Percentiles rank a stretch among this genome's conserved stretches.
phyloP scores from a whole-genome alignment of 2,329 filamentous ascomycete species.

The Aaosphaeria arxii region DNA sequence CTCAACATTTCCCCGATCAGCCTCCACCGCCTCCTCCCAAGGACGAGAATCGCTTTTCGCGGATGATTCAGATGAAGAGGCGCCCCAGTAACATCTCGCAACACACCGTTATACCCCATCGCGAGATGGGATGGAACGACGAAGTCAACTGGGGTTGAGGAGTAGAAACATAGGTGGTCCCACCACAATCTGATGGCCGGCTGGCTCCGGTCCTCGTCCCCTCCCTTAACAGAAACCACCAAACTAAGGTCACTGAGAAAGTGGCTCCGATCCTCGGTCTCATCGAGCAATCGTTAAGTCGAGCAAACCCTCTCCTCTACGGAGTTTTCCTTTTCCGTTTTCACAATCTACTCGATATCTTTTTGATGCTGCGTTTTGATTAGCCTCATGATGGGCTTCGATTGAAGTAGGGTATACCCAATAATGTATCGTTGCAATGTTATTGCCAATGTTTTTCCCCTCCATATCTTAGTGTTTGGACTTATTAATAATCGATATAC shows the following conservation, averaged over 20 bases:
- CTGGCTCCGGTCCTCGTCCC: slow-evolving; percentile 23
- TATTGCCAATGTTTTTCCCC: slow-evolving; percentile 8
- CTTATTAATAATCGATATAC: slow-evolving; percentile 1
- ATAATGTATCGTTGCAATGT: slow-evolving; percentile 30
- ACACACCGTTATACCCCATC: slow-evolving; percentile 28
- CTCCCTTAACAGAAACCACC: slow-evolving; percentile 18
- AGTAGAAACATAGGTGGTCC: not conserved
- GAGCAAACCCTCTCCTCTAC: slow-evolving; percentile 37
- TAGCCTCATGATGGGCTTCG: slow-evolving; percentile 8
- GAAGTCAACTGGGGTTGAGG: slow-evolving; percentile 33
- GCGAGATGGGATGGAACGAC: slow-evolving; percentile 34
- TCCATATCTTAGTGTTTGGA: slow-evolving; percentile 8
- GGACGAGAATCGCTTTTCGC: slow-evolving; percentile 33
- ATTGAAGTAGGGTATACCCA: slow-evolving; percentile 29
- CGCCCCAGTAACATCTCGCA: slow-evolving; percentile 37
- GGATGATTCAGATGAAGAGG: slow-evolving; percentile 33
- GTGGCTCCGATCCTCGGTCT: slow-evolving; percentile 37
- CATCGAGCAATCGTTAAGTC: slow-evolving; percentile 12
- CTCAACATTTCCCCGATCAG: slow-evolving; percentile 29
- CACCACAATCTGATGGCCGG: slow-evolving; percentile 11
- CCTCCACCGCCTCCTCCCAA: slow-evolving; percentile 33
- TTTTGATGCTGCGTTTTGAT: slow-evolving; percentile 9
- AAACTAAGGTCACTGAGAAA: slow-evolving; percentile 33
- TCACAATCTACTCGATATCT: slow-evolving; percentile 2
- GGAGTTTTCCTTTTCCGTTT: slow-evolving; percentile 19